Conservation (phyloP, 1,284 basidiomycete species). For the Apiotrichum mycotoxinovorans region DNA sequence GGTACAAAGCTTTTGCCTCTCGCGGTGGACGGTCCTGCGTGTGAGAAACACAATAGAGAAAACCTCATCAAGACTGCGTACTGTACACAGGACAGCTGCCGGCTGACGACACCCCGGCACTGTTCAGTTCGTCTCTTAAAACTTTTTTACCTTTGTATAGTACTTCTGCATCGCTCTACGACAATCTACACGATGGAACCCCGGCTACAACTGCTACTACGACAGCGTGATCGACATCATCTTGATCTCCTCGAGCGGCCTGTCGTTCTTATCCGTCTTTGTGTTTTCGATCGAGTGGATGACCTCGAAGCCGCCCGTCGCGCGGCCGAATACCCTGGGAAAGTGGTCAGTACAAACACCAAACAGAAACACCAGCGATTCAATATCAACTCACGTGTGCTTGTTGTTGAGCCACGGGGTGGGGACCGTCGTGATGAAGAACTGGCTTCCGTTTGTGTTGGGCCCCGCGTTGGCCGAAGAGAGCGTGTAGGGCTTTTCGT, state of each 20-base stretch:
- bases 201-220: constrained; percentile 8
- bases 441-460: constrained; percentile 83
- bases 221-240: constrained; percentile 52
- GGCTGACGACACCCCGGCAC: too few species aligned
- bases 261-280: constrained; percentile 70
- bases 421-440: constrained; percentile 96
- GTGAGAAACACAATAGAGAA: too few species aligned
- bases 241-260: constrained; percentile 85
- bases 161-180: too few species aligned
- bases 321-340: constrained; percentile 57
- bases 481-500: constrained; percentile 95
- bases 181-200: too few species aligned
- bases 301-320: constrained; percentile 55
- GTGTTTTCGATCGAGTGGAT: constrained; percentile 60
- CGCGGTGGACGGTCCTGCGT: too few species aligned
- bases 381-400: constrained; percentile 51
- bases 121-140: too few species aligned
- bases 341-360: constrained; percentile 1
- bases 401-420: constrained; percentile 79
- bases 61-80: too few species aligned
- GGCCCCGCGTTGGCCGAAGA: constrained; percentile 94
- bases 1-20: too few species aligned
- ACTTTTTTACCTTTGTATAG: too few species aligned
- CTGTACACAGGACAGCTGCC: too few species aligned
- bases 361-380: background rate